Conservation (phyloP, 345 rosid genomes). For the Boechera stricta region DNA sequence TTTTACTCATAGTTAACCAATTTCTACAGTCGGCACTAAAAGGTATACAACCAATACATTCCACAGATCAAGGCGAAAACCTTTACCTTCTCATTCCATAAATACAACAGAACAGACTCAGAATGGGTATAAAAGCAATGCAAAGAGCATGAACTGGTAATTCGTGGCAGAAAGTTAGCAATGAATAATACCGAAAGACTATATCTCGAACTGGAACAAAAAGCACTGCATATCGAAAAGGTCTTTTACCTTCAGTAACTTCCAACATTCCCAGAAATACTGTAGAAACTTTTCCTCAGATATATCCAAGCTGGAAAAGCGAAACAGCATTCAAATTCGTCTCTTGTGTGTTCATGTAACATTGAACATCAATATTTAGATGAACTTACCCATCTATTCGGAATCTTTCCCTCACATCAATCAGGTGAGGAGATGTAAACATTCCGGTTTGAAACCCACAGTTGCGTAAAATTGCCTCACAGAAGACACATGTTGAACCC, state of each 20-base stretch:
- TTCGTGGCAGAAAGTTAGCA: slow-evolving; percentile 13
- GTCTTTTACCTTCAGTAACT: slow-evolving; percentile 61
- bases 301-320: slow-evolving; percentile 68
- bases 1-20: slow-evolving; percentile 1
- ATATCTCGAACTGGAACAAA: slow-evolving; percentile 18
- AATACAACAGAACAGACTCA: slow-evolving; percentile 23
- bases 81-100: slow-evolving; percentile 1
- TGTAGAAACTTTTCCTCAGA: slow-evolving; percentile 79
- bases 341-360: slow-evolving; percentile 23
- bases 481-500: slow-evolving; percentile 95
- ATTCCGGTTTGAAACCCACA: slow-evolving; percentile 84
- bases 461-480: slow-evolving; percentile 82
- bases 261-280: slow-evolving; percentile 94
- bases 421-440: slow-evolving; percentile 90
- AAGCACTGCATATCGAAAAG: slow-evolving; percentile 10
- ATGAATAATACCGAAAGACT: slow-evolving; percentile 2
- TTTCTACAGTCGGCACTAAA: neutral
- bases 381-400: slow-evolving; percentile 77
- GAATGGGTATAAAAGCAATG: neutral
- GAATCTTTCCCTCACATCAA: slow-evolving; percentile 93
- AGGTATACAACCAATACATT: slow-evolving; percentile 17
- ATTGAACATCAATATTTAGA: slow-evolving; percentile 6
- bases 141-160: slow-evolving; percentile 18
- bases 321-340: slow-evolving; percentile 28
- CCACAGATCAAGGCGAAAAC: slow-evolving; percentile 9